A percentile compares a stretch with the other conserved stretches of the same genome.
Conservation (phyloP, 2,329 filamentous ascomycete species). For the Torrubiellomyces zombiae region DNA sequence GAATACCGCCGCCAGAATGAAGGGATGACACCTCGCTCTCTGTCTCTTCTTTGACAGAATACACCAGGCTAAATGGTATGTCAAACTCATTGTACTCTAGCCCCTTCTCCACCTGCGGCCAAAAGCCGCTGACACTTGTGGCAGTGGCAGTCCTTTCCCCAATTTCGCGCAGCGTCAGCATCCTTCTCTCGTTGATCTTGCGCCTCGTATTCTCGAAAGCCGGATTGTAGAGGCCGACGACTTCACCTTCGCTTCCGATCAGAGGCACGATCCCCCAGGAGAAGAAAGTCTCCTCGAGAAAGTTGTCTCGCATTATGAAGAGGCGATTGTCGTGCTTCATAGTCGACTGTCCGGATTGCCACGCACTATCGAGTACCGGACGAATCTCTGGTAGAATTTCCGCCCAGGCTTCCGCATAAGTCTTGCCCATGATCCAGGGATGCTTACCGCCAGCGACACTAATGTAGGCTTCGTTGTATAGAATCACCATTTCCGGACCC, state of each 20-base stretch:
- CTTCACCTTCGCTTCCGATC: constrained; percentile 55
- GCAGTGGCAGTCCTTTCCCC: constrained; percentile 59
- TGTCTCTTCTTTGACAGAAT: constrained; percentile 54
- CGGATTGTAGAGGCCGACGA: constrained; percentile 64
- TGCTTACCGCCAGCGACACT: constrained; percentile 62
- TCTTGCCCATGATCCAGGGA: constrained; percentile 56
- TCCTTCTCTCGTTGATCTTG: constrained; percentile 62
- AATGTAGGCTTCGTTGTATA: constrained; percentile 62
- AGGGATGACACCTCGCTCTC: constrained; percentile 59
- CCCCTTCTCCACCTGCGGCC: constrained; percentile 51
- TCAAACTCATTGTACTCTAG: constrained; percentile 61
- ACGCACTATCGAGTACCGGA: constrained; percentile 50
- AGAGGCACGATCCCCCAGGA: constrained; percentile 70
- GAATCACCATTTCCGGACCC: constrained; percentile 49
- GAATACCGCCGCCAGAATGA: constrained; percentile 46
- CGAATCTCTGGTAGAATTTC: constrained; percentile 62
- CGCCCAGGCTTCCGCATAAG: constrained; percentile 50
- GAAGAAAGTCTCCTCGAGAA: constrained; percentile 66
- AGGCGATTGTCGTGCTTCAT: constrained; percentile 74
- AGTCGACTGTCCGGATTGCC: constrained; percentile 55
- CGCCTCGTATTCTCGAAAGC: constrained; percentile 67
- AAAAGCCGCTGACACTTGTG: constrained; percentile 57
- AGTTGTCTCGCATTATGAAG: constrained; percentile 53
- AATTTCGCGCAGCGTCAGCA: constrained; percentile 63
- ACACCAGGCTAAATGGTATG: constrained; percentile 60